Base-by-base conservation (phyloP, 202 grass and related monocot species). In the Musa balbisiana region DNA sequence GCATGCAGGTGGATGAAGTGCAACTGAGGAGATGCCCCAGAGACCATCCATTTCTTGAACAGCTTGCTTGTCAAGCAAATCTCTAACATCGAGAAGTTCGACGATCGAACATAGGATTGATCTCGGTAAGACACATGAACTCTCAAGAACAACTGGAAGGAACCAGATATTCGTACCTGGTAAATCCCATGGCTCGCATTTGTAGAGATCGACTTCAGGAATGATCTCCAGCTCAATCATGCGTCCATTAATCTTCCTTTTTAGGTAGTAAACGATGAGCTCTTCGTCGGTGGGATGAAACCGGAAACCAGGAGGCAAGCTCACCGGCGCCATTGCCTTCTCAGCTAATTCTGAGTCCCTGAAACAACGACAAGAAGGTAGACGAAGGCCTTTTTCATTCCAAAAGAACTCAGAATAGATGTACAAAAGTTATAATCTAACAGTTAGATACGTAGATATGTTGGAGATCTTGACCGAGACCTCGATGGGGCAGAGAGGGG, bases 171-270 rank as follows among this genome's bases (percentile, higher is more conserved):
- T 43, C 8, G 33, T 43, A 70, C 67, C 67, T 20, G 67, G 67
- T 51, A 70, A 51, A 49, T 70, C 49, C 67, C 67, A 70, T 22
- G 67, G 67, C 43, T 70, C 67, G 33, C 67, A 70, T n/a, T 70
- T 70, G 19, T 70, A 70, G 19, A 70, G 67, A 1, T 70, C 67
- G 67, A 70, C 67, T 49, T 70, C 67, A 16, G 67, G 67, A 70
- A 70, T 70, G 43, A 70, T 51, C 67, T 70, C 67, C 49, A 70
- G 67, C 43, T 70, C 67, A 21, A 70, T 70, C 49, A 2, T 11
- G 1, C 49, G 67, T 49, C 67, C 43, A 11, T 70, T 70, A n/a
- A 70, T 70, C 67, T 70, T 70, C 43, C 67, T 70, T 17, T 70
- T 70, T 8, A 70, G 19, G 49, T 70, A 70, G 67, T 70, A 51